phyloP scores from a whole-genome alignment of 2,329 filamentous ascomycete genomes.

The Lecanicillium sp. region DNA sequence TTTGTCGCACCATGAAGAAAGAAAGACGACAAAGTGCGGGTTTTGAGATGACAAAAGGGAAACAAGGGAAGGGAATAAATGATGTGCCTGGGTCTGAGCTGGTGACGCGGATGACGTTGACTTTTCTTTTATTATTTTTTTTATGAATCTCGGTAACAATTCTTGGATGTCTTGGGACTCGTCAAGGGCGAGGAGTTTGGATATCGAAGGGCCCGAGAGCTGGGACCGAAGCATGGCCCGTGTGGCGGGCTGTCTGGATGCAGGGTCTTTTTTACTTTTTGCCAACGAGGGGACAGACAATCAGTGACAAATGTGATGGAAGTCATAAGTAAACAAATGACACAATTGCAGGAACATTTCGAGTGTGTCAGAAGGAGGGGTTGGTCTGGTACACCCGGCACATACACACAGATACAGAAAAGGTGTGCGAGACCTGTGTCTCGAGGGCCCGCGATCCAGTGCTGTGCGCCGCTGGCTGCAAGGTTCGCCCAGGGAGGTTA shows the following conservation, averaged over 20 bases:
- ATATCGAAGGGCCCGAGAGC: background rate
- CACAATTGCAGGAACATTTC: too few relatives aligned
- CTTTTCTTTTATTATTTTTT: background rate
- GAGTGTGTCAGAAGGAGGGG: too few relatives aligned
- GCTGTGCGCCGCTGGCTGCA: too few relatives aligned
- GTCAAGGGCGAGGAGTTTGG: too few relatives aligned
- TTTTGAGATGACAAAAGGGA: background rate
- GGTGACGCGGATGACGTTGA: too few relatives aligned
- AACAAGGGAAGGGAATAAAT: background rate
- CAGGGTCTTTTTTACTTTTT: slow-evolving; percentile 7
- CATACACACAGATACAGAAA: too few relatives aligned
- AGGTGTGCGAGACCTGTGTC: too few relatives aligned
- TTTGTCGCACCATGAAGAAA: slow-evolving; percentile 4
- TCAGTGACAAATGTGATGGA: too few relatives aligned
- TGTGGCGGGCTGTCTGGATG: slow-evolving; percentile 1
- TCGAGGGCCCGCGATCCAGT: too few relatives aligned
- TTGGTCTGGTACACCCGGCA: too few relatives aligned
- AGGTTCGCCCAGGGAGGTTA: too few relatives aligned
- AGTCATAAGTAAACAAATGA: slow-evolving; percentile 1
- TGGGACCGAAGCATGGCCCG: slow-evolving; percentile 5
- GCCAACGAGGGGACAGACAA: background rate
- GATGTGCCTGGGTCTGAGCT: background rate
- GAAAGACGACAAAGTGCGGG: background rate
- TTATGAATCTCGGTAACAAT: slow-evolving; percentile 4
- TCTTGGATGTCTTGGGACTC: too few relatives aligned